phyloP scores from a whole-genome alignment of 2,329 filamentous ascomycete genomes.

The Aspergillus aculeatinus region DNA sequence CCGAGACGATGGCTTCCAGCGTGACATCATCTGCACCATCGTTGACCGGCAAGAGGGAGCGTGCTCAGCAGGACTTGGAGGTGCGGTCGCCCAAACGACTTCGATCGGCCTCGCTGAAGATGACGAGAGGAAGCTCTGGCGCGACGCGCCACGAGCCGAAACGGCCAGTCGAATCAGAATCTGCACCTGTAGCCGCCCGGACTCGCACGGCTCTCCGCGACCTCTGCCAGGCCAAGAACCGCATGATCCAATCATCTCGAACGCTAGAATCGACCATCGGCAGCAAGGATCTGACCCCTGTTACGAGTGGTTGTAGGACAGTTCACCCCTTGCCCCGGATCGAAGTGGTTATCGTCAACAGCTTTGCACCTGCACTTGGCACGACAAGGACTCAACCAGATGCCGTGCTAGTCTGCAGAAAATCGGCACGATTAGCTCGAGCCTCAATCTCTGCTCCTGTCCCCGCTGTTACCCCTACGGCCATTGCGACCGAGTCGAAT shows the following conservation, averaged over 20 bases:
- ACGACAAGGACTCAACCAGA: background rate
- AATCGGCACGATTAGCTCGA: background rate
- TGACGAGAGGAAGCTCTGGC: conserved; percentile 9
- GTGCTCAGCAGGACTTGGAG: conserved; percentile 13
- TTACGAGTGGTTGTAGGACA: background rate
- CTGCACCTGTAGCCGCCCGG: conserved; percentile 20
- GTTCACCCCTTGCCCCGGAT: conserved; percentile 11
- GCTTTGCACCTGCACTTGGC: background rate
- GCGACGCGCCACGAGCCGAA: background rate
- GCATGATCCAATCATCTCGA: conserved; percentile 1
- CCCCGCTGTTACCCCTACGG: background rate
- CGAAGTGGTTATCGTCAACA: conserved; percentile 37
- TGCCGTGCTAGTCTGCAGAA: background rate
- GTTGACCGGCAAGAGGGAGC: conserved; percentile 23
- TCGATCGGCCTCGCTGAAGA: conserved; percentile 17
- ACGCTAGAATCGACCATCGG: background rate
- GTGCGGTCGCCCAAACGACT: conserved; percentile 27
- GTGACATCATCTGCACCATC: conserved; percentile 33
- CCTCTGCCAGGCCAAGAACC: conserved; percentile 16
- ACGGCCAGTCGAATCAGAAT: conserved; percentile 10
- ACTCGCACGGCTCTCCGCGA: conserved; percentile 21
- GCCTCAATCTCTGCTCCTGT: background rate
- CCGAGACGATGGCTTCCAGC: conserved; percentile 26
- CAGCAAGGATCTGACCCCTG: background rate
- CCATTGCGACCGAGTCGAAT: background rate